Evolutionary conservation across 441 rosid species (phyloP), one percentile per base, ranked within the genome.

Genomic region (Gossypium aridum): DNA sequence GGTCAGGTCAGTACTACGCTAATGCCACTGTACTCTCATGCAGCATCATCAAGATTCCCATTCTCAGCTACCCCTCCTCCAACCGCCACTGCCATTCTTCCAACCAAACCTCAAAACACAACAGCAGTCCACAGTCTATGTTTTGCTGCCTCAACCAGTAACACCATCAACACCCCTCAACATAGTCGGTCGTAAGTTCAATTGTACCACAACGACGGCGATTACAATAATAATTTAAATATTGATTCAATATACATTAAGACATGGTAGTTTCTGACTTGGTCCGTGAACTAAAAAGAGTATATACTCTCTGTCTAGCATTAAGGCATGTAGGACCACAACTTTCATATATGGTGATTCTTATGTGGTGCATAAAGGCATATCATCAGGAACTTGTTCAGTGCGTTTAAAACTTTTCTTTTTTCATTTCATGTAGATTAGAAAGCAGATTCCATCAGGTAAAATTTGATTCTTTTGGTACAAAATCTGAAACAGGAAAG

Each of bases 31-130:
- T 83, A 82, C 78, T 82, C 97, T 59, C 80, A 88, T 86, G 98
- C 98, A 94, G 97, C 98, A 92, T 94, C 98, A 92, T 94, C 98
- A 94, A 92, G 98, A 94, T 94, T 94, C 98, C 91, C 97, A 74
- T 83, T 79, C 77, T 82, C 90, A 76, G 85, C 91, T 62, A 75
- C 81, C 76, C 80, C 89, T 25, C 85, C 79, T 66, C 64, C 88
- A 53, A 83, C 90, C 77, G 83, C 90, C 53, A 83, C 91, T 77
- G 84, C 90, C 80, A 71, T 70, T 76, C 85, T 82, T 75, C 84
- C 92, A 19, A 78, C 89, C n/a, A 80, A 81, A 76, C 81, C 86
- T 22, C 77, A 78, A 81, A 47, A 74, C 56, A 82, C 74, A 45
- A 74, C 87, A 69, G 70, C 83, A 69, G 70, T 82, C 28, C 86